Conservation (phyloP, 2,329 filamentous ascomycete species). For the Tolypocladium guangdongense region DNA sequence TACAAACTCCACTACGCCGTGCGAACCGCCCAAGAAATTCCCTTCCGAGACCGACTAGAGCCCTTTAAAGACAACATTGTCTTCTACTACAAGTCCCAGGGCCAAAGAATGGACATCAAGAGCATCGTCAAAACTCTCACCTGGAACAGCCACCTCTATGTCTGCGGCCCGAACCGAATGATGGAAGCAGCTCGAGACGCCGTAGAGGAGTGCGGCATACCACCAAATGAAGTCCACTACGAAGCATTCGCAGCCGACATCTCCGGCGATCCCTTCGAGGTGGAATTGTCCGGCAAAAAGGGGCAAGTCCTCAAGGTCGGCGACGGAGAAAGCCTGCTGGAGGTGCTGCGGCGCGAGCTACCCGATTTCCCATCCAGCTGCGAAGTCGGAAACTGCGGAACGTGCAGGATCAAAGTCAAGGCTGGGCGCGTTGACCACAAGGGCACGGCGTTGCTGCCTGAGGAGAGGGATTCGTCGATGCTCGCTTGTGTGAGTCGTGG, state of each 20-base stretch:
- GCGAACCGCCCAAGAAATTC: conserved; percentile 37
- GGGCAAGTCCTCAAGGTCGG: conserved; percentile 32
- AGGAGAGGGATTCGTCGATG: conserved; percentile 34
- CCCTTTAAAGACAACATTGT: conserved; percentile 28
- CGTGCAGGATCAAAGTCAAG: conserved; percentile 33
- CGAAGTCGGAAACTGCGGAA: conserved; percentile 44
- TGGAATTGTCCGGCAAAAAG: conserved; percentile 31
- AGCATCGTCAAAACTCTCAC: conserved; percentile 35
- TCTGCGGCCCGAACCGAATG: conserved; percentile 48
- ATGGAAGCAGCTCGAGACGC: conserved; percentile 38
- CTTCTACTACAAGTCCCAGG: conserved; percentile 41
- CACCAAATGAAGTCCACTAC: conserved; percentile 43
- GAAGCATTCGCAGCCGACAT: conserved; percentile 46
- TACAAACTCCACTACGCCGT: conserved; percentile 50
- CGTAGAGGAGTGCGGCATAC: conserved; percentile 30
- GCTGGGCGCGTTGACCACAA: conserved; percentile 36
- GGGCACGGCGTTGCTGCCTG: conserved; percentile 33
- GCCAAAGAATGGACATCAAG: conserved; percentile 40
- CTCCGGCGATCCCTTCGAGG: conserved; percentile 49
- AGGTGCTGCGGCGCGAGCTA: conserved; percentile 33
- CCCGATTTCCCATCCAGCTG: conserved; percentile 36
- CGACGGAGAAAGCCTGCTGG: conserved; percentile 37
- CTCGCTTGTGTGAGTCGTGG: conserved; percentile 43
- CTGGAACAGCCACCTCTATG: conserved; percentile 48
- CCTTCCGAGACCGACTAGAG: conserved; percentile 39